These are phyloP conservation scores for Talaromyces proteolyticus DNA, from an alignment of 495 filamentous ascomycete genomes.

Conservation along the genomic window DNA sequence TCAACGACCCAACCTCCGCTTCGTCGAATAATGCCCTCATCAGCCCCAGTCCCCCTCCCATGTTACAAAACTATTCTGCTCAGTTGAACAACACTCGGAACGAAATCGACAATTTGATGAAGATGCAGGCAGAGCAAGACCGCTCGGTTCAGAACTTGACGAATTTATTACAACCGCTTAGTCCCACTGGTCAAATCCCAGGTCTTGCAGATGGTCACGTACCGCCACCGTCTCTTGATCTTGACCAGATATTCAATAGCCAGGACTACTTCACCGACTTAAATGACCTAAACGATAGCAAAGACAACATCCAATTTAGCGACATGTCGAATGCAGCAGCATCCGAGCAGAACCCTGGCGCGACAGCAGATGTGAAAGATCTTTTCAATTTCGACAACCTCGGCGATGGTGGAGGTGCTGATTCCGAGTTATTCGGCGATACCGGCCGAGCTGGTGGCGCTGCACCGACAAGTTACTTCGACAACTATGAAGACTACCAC, in stretches of 20 bases:
- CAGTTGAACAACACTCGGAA: conserved; percentile 57
- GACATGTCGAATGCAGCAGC: conserved; percentile 11
- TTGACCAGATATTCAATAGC: conserved; percentile 65
- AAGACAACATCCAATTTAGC: conserved; percentile 18
- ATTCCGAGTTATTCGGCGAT: conserved; percentile 32
- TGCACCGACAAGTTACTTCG: background rate
- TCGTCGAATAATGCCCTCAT: conserved; percentile 49
- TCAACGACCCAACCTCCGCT: conserved; percentile 18
- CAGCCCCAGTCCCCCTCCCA: conserved; percentile 51
- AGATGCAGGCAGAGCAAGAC: conserved; percentile 67
- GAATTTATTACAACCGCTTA: conserved; percentile 66
- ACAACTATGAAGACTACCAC: conserved; percentile 9
- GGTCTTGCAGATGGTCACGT: conserved; percentile 49
- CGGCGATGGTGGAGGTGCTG: conserved; percentile 11
- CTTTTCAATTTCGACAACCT: conserved; percentile 39
- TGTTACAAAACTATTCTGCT: conserved; percentile 47
- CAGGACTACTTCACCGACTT: conserved; percentile 53
- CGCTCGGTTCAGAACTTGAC: conserved; percentile 65
- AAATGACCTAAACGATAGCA: conserved; percentile 24
- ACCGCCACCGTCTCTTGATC: conserved; percentile 45
- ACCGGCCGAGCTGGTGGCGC: background rate
- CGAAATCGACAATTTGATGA: conserved; percentile 68
- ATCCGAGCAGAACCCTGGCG: conserved; percentile 9
- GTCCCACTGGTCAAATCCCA: conserved; percentile 73
- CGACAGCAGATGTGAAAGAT: conserved; percentile 24